A percentile compares a stretch with the other conserved stretches of the same genome.
Conservation (phyloP, 2,329 filamentous ascomycete genomes). For the Aspergillus japonicus region DNA sequence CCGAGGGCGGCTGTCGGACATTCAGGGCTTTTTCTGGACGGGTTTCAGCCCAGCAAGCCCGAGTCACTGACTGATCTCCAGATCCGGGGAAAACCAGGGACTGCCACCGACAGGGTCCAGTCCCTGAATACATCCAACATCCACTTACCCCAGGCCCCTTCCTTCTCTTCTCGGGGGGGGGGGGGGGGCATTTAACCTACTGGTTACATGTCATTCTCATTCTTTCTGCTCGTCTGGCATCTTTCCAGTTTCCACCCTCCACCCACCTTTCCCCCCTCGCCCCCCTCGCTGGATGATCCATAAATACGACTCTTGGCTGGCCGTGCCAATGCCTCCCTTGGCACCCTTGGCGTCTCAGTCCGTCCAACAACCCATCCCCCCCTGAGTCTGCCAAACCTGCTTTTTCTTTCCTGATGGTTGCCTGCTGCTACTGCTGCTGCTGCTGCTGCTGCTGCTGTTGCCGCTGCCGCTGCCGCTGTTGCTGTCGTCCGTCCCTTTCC, state of each 20-base stretch:
- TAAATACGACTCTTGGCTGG: conserved; percentile 1
- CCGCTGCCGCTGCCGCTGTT: no score
- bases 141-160: background rate
- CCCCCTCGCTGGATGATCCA: background rate
- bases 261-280: background rate
- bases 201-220: background rate
- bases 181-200: no score
- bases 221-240: background rate
- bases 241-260: background rate
- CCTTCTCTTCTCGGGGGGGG: no score
- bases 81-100: conserved; percentile 7
- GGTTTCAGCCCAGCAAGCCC: background rate
- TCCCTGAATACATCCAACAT: background rate
- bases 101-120: background rate
- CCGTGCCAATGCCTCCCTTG: conserved; percentile 1
- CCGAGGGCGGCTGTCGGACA: background rate
- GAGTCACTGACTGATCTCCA: background rate
- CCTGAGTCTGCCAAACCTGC: conserved; percentile 1
- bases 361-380: background rate
- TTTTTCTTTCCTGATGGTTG: conserved; percentile 3
- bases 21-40: background rate
- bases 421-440: background rate
- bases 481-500: no score
- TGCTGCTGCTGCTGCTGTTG: no score
- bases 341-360: conserved; percentile 8